phyloP scores from a whole-genome alignment of 805 yeast genomes.

The Candida ovalis region DNA sequence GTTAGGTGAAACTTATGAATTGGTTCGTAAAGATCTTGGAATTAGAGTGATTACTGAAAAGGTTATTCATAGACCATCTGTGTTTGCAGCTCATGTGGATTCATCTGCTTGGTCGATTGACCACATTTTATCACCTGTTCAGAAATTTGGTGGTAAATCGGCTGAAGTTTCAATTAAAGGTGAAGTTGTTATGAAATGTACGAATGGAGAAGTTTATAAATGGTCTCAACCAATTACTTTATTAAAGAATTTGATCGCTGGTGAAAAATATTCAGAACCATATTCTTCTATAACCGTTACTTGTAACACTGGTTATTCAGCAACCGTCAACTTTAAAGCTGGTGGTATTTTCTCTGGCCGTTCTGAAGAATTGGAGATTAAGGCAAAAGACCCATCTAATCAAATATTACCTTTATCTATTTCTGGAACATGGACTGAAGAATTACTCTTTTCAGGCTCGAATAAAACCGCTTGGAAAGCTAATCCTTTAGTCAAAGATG shows the following conservation, averaged over 20 bases:
- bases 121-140: conserved; percentile 68
- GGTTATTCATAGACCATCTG: conserved; percentile 81
- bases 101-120: conserved; percentile 62
- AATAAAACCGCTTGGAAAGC: conserved; percentile 62
- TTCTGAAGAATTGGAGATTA: conserved; percentile 60
- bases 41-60: conserved; percentile 78
- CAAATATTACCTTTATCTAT: conserved; percentile 35
- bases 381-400: conserved; percentile 37
- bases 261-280: conserved; percentile 93
- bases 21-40: conserved; percentile 80
- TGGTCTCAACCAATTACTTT: conserved; percentile 84
- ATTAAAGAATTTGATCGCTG: conserved; percentile 85
- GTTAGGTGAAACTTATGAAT: conserved; percentile 88
- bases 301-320: conserved; percentile 64
- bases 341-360: conserved; percentile 86
- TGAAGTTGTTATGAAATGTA: conserved; percentile 48
- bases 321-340: conserved; percentile 66
- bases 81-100: conserved; percentile 79
- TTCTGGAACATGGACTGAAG: conserved; percentile 83
- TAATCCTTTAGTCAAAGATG: conserved; percentile 57
- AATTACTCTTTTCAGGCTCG: conserved; percentile 42
- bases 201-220: conserved; percentile 67
- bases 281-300: conserved; percentile 60
- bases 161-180: conserved; percentile 82
- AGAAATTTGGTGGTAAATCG: conserved; percentile 94